phyloP scores from a whole-genome alignment of 2,329 filamentous ascomycete genomes.

The Verticillium zaregamsianum region DNA sequence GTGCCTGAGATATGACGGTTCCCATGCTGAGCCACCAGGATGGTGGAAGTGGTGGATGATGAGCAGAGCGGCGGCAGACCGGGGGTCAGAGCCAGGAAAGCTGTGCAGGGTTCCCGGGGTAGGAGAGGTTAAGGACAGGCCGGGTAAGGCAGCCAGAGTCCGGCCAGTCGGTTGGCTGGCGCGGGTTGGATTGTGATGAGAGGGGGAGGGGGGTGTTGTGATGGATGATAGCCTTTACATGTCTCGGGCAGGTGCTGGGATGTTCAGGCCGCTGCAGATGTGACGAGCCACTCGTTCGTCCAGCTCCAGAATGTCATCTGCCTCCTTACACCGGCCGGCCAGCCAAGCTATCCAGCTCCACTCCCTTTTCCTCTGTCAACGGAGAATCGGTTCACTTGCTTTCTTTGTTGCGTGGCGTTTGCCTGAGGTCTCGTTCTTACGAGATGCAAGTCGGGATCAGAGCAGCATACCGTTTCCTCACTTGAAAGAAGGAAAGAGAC shows the following conservation, averaged over 20 bases:
- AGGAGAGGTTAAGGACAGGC: slow-evolving; percentile 5
- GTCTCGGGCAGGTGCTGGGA: slow-evolving; percentile 3
- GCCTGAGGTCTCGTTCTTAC: not conserved
- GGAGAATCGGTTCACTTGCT: slow-evolving; percentile 12
- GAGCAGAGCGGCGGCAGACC: slow-evolving; percentile 6
- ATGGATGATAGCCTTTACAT: slow-evolving; percentile 1
- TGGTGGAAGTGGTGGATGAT: slow-evolving; percentile 6
- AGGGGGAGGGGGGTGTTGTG: not conserved
- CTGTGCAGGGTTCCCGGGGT: not conserved
- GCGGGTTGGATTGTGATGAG: slow-evolving; percentile 11
- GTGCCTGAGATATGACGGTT: slow-evolving; percentile 10
- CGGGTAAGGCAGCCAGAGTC: not conserved
- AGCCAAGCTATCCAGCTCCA: not conserved
- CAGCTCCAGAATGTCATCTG: not conserved
- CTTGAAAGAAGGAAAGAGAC: not conserved
- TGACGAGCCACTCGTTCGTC: slow-evolving; percentile 10
- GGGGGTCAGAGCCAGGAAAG: not conserved
- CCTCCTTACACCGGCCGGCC: not conserved
- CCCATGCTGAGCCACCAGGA: slow-evolving; percentile 9
- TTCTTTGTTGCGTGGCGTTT: slow-evolving; percentile 7
- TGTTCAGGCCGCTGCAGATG: slow-evolving; percentile 14
- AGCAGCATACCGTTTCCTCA: not conserved
- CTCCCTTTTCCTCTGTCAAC: slow-evolving; percentile 1
- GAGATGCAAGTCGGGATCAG: not conserved
- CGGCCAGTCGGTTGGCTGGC: not conserved